Conservation (phyloP, 2,329 filamentous ascomycete species). For the Lasiodiplodia hormozganensis region DNA sequence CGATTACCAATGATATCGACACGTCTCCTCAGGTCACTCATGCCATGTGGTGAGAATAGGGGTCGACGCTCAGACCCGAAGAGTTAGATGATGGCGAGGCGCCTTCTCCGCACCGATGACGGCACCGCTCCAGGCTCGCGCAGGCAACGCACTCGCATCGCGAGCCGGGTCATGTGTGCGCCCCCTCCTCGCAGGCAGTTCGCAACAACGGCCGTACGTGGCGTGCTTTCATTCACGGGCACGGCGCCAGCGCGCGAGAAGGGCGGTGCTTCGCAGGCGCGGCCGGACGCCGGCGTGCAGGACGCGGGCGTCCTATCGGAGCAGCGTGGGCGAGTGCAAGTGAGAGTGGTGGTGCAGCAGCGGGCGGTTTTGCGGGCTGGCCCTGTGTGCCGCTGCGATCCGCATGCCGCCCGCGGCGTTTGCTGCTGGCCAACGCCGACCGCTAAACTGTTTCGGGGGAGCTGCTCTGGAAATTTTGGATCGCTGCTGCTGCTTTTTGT, state of each 20-base stretch:
- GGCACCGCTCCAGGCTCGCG: not conserved
- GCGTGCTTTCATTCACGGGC: slow-evolving; percentile 20
- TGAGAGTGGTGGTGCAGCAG: not conserved
- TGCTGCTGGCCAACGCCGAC: slow-evolving; percentile 22
- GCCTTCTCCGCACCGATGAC: slow-evolving; percentile 1
- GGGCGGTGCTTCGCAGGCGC: slow-evolving; percentile 6
- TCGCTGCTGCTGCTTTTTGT: not conserved
- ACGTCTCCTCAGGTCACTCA: slow-evolving; percentile 24
- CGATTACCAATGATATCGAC: slow-evolving; percentile 29
- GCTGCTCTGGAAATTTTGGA: slow-evolving; percentile 30
- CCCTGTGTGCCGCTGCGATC: slow-evolving; percentile 10
- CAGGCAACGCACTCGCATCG: not conserved
- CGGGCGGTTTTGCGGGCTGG: not conserved
- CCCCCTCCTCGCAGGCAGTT: not conserved
- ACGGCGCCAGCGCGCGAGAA: not conserved
- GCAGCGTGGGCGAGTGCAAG: not conserved
- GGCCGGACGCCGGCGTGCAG: not conserved
- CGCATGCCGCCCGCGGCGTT: slow-evolving; percentile 15
- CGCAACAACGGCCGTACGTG: slow-evolving; percentile 15
- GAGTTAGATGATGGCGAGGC: not conserved
- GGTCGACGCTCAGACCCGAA: slow-evolving; percentile 26
- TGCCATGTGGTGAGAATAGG: slow-evolving; percentile 22
- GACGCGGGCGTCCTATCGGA: slow-evolving; percentile 17
- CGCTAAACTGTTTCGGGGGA: slow-evolving; percentile 20
- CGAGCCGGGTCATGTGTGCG: slow-evolving; percentile 18